These are phyloP conservation scores for Ceratopteris richardii DNA, from an alignment of 75 land plant species.

Conservation along the genomic window DNA sequence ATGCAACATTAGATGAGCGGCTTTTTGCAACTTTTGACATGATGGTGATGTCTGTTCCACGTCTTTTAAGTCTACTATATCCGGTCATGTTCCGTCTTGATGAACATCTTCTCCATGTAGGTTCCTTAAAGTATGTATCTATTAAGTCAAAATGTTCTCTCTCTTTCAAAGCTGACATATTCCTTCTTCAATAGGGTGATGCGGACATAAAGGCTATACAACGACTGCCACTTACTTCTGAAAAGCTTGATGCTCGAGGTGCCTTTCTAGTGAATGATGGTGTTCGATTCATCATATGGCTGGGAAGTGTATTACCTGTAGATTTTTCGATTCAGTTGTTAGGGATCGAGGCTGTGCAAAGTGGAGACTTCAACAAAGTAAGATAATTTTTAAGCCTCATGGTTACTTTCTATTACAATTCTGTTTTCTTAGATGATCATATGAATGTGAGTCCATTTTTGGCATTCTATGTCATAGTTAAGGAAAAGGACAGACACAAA, in stretches of 20 bases:
- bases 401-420: too few relatives aligned
- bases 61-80: constrained; percentile 68
- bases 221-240: constrained; percentile 49
- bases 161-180: not conserved
- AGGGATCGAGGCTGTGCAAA: constrained; percentile 50
- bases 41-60: constrained; percentile 74
- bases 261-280: constrained; percentile 74
- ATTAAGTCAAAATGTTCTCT: too few relatives aligned
- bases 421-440: too few relatives aligned
- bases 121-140: too few relatives aligned
- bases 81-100: constrained; percentile 72
- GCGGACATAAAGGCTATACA: constrained; percentile 20
- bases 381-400: not conserved
- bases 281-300: constrained; percentile 70
- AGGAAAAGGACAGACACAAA: too few relatives aligned
- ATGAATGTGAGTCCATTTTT: too few relatives aligned
- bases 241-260: constrained; percentile 72
- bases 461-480: too few relatives aligned
- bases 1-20: constrained; percentile 80
- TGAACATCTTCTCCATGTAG: constrained; percentile 64
- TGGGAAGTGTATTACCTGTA: constrained; percentile 63
- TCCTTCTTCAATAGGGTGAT: constrained; percentile 10
- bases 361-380: constrained; percentile 70
- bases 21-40: constrained; percentile 71
- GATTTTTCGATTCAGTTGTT: constrained; percentile 52